Base-by-base conservation (phyloP, 2,329 filamentous ascomycete species). In the Sarocladium brachiariae region DNA sequence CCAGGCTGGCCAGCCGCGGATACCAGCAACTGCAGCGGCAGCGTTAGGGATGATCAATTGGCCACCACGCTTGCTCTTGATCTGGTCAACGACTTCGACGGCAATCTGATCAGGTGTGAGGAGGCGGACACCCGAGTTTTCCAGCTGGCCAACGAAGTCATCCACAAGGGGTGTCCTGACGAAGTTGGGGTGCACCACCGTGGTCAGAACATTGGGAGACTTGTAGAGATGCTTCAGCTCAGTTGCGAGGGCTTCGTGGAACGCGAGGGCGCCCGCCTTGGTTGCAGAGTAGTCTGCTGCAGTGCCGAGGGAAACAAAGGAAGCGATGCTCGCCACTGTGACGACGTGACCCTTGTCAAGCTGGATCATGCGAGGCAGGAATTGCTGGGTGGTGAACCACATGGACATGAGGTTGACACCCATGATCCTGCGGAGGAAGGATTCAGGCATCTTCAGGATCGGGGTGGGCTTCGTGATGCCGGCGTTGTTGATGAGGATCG, bases 401-500 rank as follows among this genome's bases (percentile, higher is more conserved):
- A 87, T 80, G 0, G 80, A 70, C 18, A 88, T 65, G 2, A 78
- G 71, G 66, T 89, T 89, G 56, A 89, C 81, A 49, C 80, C 78
- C 61, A 88, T 86, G 47, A 83, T 84, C 54, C 78, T 78, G 16
- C 75, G 75, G 50, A 85, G 71, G 54, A 80, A 75, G 10, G 69
- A 70, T 53, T 81, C 76, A 0, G 74, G 71, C 38, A 73, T 67
- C 21, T 75, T 70, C 47, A 88, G 74, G 56, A 89, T 77, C 10
- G 73, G 73, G 53, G 76, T 75, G 39, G 80, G 80, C 43, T 72
- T 72, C 9, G 75, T 77, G 41, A 84, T 74, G 53, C 83, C 84
- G 4, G 84, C 84, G 59, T 87, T 87, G 69, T 87, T 86, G 69
- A 87, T 81, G 2, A 89, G 72, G 51, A 89, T 72, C 0, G 84